Conservation (phyloP, 2,329 filamentous ascomycete species). For the Pseudogymnoascus pannorum region DNA sequence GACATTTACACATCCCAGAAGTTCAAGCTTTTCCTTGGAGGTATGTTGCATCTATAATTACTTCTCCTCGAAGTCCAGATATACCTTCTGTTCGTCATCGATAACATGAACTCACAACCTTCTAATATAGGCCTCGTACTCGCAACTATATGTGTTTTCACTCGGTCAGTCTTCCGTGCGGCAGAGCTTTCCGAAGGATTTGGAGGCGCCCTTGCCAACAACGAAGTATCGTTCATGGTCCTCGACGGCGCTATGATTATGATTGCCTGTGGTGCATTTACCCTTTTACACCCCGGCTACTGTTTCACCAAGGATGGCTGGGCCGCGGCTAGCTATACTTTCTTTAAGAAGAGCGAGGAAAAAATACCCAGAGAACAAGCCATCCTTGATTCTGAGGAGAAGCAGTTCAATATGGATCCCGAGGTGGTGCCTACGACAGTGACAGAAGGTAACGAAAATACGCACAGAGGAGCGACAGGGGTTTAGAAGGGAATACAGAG, state of each 20-base stretch:
- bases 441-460: background rate
- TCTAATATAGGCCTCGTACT: conserved; percentile 35
- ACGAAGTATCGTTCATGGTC: conserved; percentile 37
- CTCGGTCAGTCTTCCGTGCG: conserved; percentile 46
- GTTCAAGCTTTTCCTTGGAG: conserved; percentile 14
- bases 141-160: conserved; percentile 45
- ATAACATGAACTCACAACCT: conserved; percentile 28
- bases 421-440: background rate
- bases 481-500: background rate
- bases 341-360: background rate
- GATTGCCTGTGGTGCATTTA: background rate
- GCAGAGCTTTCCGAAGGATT: conserved; percentile 49
- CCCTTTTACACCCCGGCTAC: background rate
- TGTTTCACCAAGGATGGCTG: background rate
- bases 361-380: background rate
- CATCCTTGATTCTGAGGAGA: background rate
- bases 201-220: conserved; percentile 38
- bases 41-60: conserved; percentile 1
- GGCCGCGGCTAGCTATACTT: background rate
- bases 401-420: background rate
- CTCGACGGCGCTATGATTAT: conserved; percentile 39
- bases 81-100: background rate
- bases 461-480: background rate
- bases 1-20: conserved; percentile 12
- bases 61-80: background rate